A percentile compares a stretch with the other conserved stretches of the same genome.
These are phyloP conservation scores for Tardiomyces blankii DNA, from an alignment of 1,139 yeast genomes.

Conservation along the genomic window DNA sequence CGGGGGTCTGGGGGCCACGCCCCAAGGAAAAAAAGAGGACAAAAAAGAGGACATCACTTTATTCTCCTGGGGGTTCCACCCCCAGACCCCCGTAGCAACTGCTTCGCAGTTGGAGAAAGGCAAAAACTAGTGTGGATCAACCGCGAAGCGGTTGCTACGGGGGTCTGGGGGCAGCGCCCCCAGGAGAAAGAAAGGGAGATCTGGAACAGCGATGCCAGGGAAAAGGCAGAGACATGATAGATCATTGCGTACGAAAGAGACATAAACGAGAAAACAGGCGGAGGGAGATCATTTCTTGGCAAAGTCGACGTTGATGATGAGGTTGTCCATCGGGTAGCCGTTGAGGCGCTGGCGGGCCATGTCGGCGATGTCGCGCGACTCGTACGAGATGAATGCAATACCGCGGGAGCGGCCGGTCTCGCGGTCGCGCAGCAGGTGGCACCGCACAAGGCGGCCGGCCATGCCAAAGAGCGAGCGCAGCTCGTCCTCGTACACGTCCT, in stretches of 20 bases:
- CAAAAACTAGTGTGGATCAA: too few species aligned
- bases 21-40: too few species aligned
- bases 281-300: conserved; percentile 17
- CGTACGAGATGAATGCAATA: conserved; percentile 89
- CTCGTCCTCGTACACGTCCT: conserved; percentile 73
- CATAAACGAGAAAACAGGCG: neutral
- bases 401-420: conserved; percentile 95
- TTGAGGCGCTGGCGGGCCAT: conserved; percentile 66
- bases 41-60: too few species aligned
- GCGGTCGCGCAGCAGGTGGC: conserved; percentile 78
- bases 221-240: neutral
- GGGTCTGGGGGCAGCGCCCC: too few species aligned
- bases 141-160: too few species aligned
- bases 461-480: conserved; percentile 60
- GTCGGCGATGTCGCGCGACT: conserved; percentile 59
- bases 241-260: neutral
- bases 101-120: too few species aligned
- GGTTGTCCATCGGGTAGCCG: conserved; percentile 87
- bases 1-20: too few species aligned
- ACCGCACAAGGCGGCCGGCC: conserved; percentile 64
- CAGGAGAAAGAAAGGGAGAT: too few species aligned
- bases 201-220: too few species aligned
- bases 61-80: too few species aligned
- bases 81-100: too few species aligned
- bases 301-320: conserved; percentile 50